phyloP scores from a whole-genome alignment of 2,329 filamentous ascomycete species.

The Beauveria rudraprayagi region DNA sequence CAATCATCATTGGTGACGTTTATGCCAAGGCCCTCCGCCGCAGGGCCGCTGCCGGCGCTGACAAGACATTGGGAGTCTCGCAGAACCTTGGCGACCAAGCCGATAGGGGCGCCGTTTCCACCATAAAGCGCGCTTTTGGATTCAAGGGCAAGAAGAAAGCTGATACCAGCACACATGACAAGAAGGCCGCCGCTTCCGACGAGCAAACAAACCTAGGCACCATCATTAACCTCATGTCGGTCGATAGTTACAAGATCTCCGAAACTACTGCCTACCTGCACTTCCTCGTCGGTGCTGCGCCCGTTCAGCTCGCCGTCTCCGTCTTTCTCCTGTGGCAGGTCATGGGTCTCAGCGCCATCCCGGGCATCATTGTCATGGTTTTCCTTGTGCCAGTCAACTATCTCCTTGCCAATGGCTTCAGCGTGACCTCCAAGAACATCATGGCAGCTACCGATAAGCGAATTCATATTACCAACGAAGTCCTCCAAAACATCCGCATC shows the following conservation, averaged over 20 bases:
- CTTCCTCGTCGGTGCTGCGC: slow-evolving; percentile 87
- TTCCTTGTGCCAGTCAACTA: slow-evolving; percentile 87
- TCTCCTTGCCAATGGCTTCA: slow-evolving; percentile 77
- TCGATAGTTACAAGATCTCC: slow-evolving; percentile 97
- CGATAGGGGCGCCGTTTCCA: slow-evolving; percentile 36
- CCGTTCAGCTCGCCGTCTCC: slow-evolving; percentile 77
- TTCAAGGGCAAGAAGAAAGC: slow-evolving; percentile 41
- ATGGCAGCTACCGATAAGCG: slow-evolving; percentile 89
- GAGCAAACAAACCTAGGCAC: slow-evolving; percentile 87
- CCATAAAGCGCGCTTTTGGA: slow-evolving; percentile 49
- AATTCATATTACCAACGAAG: slow-evolving; percentile 94
- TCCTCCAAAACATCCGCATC: slow-evolving; percentile 93
- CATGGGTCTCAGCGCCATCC: slow-evolving; percentile 87
- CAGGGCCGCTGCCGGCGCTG: slow-evolving; percentile 72
- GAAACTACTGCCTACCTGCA: slow-evolving; percentile 93
- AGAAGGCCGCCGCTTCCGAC: slow-evolving; percentile 36
- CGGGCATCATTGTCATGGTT: slow-evolving; percentile 84
- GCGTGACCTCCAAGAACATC: slow-evolving; percentile 79
- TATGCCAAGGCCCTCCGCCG: slow-evolving; percentile 92
- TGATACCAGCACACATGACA: slow-evolving; percentile 27
- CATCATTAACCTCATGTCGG: slow-evolving; percentile 99
- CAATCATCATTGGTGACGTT: slow-evolving; percentile 94
- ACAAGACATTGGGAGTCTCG: slow-evolving; percentile 58
- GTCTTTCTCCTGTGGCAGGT: slow-evolving; percentile 79
- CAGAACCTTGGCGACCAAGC: slow-evolving; percentile 27